phyloP scores from a whole-genome alignment of 1,139 yeast genomes.

The Diutina pseudorugosa region DNA sequence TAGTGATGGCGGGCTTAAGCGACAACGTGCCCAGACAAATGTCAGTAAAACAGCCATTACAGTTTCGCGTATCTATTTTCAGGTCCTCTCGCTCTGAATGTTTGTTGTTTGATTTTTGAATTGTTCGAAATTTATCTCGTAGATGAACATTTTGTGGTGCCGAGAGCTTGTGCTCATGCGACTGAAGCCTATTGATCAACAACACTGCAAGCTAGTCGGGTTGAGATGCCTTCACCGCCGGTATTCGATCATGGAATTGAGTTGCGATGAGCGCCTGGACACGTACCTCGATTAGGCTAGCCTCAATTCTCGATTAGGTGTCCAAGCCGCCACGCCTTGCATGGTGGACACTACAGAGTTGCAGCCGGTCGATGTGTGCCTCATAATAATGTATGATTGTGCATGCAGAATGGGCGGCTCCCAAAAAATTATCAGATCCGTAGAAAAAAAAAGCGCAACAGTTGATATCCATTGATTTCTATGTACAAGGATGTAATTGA shows the following conservation, averaged over 20 bases:
- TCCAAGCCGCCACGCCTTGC: neutral
- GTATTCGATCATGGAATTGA: neutral
- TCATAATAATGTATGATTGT: neutral
- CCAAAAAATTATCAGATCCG: neutral
- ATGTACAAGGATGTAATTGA: conserved; percentile 4
- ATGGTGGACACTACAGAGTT: neutral
- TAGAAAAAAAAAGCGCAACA: neutral
- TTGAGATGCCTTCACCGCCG: neutral
- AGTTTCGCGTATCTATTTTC: no score
- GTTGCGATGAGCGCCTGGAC: neutral
- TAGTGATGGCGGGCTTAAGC: no score
- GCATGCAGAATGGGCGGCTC: neutral
- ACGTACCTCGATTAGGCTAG: neutral
- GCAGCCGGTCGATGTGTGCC: neutral
- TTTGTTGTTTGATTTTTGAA: no score
- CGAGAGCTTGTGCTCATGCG: neutral
- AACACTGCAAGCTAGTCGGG: neutral
- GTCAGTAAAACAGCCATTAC: no score
- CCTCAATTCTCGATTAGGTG: neutral
- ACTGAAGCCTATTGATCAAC: neutral
- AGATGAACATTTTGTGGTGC: neutral
- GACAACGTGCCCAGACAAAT: no score
- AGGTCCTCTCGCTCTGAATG: no score
- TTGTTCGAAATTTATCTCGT: neutral
- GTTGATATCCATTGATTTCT: neutral